These are phyloP conservation scores for Tricholoma bakamatsutake DNA, from an alignment of 768 basidiomycete genomes.

Conservation along the genomic window DNA sequence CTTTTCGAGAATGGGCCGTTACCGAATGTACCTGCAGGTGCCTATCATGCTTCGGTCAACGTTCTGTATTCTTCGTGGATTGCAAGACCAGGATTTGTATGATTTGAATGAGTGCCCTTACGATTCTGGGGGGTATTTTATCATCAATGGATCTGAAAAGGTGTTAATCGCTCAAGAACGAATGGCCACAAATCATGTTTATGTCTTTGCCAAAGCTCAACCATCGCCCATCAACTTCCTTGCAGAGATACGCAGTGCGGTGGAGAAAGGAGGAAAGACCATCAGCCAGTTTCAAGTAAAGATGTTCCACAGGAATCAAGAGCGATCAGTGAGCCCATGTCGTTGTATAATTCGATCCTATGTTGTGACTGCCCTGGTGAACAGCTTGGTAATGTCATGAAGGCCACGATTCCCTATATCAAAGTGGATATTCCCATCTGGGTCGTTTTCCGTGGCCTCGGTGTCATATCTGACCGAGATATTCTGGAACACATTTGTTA, in stretches of 20 bases:
- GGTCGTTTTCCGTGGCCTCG: conserved; percentile 97
- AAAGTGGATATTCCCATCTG: conserved; percentile 98
- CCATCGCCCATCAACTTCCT: conserved; percentile 94
- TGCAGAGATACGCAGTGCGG: conserved; percentile 94
- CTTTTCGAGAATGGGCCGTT: not conserved
- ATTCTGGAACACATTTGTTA: conserved; percentile 98
- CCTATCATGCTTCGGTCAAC: conserved; percentile 97
- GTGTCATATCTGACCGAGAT: conserved; percentile 95
- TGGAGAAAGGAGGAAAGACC: conserved; percentile 97
- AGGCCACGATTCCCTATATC: conserved; percentile 96
- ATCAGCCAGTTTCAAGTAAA: conserved; percentile 98
- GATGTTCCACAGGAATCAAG: conserved; percentile 88
- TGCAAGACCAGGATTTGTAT: conserved; percentile 77
- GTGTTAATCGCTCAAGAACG: conserved; percentile 99
- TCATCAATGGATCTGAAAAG: conserved; percentile 99
- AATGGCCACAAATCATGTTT: conserved; percentile 99
- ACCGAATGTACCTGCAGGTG: conserved; percentile 45
- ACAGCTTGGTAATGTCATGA: conserved; percentile 88
- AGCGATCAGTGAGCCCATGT: conserved; percentile 67
- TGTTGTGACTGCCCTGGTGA: conserved; percentile 5
- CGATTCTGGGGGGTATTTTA: conserved; percentile 98
- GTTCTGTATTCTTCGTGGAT: conserved; percentile 84
- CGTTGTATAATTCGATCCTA: conserved; percentile 1
- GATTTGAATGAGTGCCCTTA: conserved; percentile 98
- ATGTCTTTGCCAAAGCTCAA: conserved; percentile 97